Base-by-base conservation (phyloP, 805 yeast genomes). In the Saturnispora saitoi region DNA sequence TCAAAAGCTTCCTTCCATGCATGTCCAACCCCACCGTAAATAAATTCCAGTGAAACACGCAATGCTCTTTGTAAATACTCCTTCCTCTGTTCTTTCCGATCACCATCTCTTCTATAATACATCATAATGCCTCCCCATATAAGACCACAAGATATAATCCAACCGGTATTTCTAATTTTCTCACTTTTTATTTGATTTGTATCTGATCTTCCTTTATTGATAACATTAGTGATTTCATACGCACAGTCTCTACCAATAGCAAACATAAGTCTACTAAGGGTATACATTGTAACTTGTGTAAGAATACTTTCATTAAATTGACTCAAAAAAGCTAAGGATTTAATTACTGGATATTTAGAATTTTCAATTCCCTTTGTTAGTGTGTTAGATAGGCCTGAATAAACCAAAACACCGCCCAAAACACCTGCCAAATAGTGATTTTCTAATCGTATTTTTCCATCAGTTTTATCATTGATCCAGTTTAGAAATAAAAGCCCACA, bases 81-180 rank as follows among this genome's bases (percentile, higher is more conserved):
- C 34, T 26, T 42, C 5, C 43, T 15, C n/a, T 28, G 34, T 10
- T 41, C 36, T 6, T 47, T 39, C 4, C 43, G 19, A 20, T 73
- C 72, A 2, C 83, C 82, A 54, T 83, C 81, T 50, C 70, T 69
- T 49, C 81, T 74, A 62, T 83, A 84, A 45, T 85, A 69, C 57
- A 76, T 72, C 90, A 85, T 83, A 34, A 83, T 86, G 24, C 75
- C 59, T 0, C 82, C 91, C 95, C 95, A 85, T 8, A 79, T 70
- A 7, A 79, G 51, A 14, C 82, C 77, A 1, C 89, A 81, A 55
- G 80, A 76, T 41, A 75, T 60, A 40, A 76, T 69, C 88, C 89
- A 85, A 0, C 74, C 62, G 3, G 49, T 40, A 17, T 56, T 58
- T 43, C 68, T 66, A 4, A 72, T 56, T 39, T 51, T 52, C 47